A percentile compares a stretch with the other conserved stretches of the same genome.
Conservation (phyloP, 495 filamentous ascomycete species). For the Xylaria palmicola region DNA sequence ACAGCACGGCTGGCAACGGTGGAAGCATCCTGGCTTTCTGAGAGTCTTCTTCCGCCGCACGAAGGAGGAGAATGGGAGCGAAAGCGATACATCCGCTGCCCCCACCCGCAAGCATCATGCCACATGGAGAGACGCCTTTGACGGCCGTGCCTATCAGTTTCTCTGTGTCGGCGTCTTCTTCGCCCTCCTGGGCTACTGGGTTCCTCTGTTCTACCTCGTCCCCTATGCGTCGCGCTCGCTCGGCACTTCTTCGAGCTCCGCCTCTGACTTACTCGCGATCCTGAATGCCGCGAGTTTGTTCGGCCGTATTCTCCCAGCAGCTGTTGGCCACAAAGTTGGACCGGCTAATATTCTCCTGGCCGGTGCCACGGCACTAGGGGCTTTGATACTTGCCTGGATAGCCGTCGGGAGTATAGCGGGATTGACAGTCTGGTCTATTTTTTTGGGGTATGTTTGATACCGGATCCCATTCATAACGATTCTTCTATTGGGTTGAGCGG, state of each 20-base stretch:
- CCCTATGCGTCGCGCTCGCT: constrained; percentile 2
- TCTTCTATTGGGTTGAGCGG: not conserved
- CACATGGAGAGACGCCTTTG: not conserved
- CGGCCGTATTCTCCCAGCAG: constrained; percentile 8
- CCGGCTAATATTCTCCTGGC: not conserved
- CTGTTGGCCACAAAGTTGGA: not conserved
- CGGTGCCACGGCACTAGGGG: not conserved
- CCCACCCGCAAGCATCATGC: not conserved
- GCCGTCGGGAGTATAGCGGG: not conserved
- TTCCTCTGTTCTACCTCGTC: constrained; percentile 7
- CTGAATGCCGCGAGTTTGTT: constrained; percentile 6
- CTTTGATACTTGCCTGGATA: not conserved
- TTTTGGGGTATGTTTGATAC: not conserved
- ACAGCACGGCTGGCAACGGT: not conserved
- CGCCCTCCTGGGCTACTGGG: not conserved
- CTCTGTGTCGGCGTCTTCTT: not conserved
- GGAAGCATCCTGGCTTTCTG: not conserved
- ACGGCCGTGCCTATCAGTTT: not conserved
- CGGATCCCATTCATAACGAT: not conserved
- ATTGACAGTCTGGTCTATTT: constrained; percentile 6
- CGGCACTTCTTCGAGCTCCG: not conserved
- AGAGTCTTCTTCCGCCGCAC: not conserved
- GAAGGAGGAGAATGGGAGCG: not conserved
- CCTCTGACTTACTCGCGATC: not conserved
- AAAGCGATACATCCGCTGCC: not conserved